phyloP scores from a whole-genome alignment of 768 basidiomycete genomes.

The Mycena crocata region DNA sequence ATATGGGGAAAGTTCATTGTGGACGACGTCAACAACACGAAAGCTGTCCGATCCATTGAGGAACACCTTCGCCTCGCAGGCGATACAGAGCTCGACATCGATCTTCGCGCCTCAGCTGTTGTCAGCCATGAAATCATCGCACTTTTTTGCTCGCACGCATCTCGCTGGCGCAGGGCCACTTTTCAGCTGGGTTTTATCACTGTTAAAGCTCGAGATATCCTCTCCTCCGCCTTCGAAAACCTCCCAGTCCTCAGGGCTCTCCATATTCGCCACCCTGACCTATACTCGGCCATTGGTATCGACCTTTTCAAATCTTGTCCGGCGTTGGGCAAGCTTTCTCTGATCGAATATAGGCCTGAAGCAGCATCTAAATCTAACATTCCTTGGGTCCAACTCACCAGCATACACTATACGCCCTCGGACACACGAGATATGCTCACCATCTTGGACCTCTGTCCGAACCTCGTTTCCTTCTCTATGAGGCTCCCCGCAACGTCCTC shows the following conservation, averaged over 20 bases:
- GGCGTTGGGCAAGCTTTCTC: neutral
- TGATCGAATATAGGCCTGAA: neutral
- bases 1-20: constrained; percentile 6
- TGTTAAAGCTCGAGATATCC: neutral
- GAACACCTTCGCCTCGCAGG: constrained; percentile 3
- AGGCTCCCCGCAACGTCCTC: neutral
- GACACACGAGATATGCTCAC: neutral
- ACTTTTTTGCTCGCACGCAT: neutral
- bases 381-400: constrained; percentile 14
- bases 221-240: neutral
- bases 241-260: constrained; percentile 2
- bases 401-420: neutral
- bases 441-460: constrained; percentile 4
- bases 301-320: constrained; percentile 5
- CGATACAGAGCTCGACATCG: neutral
- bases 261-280: neutral
- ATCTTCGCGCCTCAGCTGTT: neutral
- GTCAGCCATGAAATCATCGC: neutral
- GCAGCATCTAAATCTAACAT: neutral
- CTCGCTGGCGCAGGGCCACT: constrained; percentile 6
- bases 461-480: neutral
- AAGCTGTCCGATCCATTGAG: neutral
- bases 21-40: neutral
- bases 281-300: neutral
- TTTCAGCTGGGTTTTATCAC: neutral